Evolutionary conservation across 2,329 filamentous ascomycete species (phyloP).

Genomic region (Sporothrix sp.): DNA sequence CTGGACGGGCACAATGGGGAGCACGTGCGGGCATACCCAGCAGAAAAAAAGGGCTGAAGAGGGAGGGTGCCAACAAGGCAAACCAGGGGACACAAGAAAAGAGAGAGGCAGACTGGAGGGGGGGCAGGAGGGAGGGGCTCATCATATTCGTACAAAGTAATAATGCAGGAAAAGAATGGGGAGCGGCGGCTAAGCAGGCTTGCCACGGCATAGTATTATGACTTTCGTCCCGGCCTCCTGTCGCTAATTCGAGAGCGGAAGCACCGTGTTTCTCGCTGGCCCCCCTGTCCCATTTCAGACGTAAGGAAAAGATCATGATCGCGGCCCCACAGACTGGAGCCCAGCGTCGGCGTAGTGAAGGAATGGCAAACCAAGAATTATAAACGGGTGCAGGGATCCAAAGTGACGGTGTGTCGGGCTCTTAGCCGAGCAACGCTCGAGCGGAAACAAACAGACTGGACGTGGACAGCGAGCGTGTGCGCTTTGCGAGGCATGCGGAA

Average conservation of each 20-base stretch:
- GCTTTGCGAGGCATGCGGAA: neutral
- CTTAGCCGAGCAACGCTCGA: neutral
- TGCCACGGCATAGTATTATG: neutral
- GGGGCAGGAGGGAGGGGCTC: neutral
- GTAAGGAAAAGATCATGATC: slow-evolving; percentile 5
- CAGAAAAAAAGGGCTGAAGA: no score
- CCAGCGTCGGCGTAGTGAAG: neutral
- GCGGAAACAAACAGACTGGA: neutral
- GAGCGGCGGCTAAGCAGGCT: neutral
- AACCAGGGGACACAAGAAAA: neutral
- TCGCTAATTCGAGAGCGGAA: neutral
- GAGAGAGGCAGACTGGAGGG: neutral
- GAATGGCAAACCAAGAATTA: neutral
- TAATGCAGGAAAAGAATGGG: neutral
- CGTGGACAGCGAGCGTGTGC: neutral
- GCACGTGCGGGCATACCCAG: no score
- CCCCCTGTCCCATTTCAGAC: slow-evolving; percentile 2
- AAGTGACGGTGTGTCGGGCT: neutral
- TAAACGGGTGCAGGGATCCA: neutral
- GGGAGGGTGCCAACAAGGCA: no score
- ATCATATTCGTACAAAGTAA: neutral
- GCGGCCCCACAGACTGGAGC: neutral
- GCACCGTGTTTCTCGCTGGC: neutral
- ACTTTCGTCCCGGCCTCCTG: neutral
- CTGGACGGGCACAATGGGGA: no score